Evolutionary conservation across 192 early-diverging fungal genomes (phyloP), one percentile per base, ranked within the genome.

Genomic region (Rhizophagus prolifer): DNA sequence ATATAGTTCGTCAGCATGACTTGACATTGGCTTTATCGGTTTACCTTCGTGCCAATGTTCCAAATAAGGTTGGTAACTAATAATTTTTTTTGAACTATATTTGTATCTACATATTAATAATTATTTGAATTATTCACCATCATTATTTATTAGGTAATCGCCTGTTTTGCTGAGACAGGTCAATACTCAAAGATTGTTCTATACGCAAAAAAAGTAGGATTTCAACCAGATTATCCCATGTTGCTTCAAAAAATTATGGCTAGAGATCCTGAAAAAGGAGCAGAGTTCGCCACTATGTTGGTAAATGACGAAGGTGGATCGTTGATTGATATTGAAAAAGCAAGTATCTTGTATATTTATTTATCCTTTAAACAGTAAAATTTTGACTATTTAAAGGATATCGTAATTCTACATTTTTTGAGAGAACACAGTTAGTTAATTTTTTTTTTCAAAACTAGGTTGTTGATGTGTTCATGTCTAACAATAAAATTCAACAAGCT

Each of bases 151-250:
- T 64, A 89, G 85, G 93, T 97, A 14, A 92, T 99, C 73, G 83
- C 91, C 19, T 99, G 97, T 88, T 97, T 99, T 87, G 97, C 96
- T 19, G 96, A 99, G 82, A 94, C 93, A 21, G 91, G 91, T 50
- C 95, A 98, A 82, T 98, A 94, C 80, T 92, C 95, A 87, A 98
- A 98, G 86, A 98, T 99, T 79, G 86, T 98, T 63, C 82, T 92
- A 47, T 99, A 99, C 82, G 94, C 95, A 78, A 94, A 96, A 81
- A 95, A 96, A 80, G 95, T 95, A 59, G 93, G 92, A 28, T 97
- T 94, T 83, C 89, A 88, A 26, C 97, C 97, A 30, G 97, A 99
- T 82, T 99, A 97, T 81, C 80, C 91, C 38, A 90, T 89, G 41
- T 86, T 99, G 25, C 88, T 99, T 69, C 95, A 95, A 85, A 92